Base-by-base conservation (phyloP, 2,329 filamentous ascomycete species). In the Daldinia sp. region DNA sequence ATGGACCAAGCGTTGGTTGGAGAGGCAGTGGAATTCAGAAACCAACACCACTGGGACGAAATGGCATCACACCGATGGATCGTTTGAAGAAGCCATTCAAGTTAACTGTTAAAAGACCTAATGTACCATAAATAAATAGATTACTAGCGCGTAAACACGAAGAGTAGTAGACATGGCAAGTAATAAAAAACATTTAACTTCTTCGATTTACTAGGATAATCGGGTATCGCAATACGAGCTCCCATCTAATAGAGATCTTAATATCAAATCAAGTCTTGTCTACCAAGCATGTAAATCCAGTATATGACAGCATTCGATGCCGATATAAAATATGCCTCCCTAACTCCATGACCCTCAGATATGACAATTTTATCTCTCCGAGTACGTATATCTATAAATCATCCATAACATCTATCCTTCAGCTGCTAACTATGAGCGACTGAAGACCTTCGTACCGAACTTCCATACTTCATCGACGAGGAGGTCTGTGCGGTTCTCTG, bases 381-480 rank as follows among this genome's bases (percentile, higher is more conserved):
- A n/a, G 23, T 21, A 13, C 32, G n/a, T 6, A 25, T 29, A 15
- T 48, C 17, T 35, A n/a, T 15, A 37, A 21, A 8, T 21, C 37
- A 45, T 17, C 34, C 5, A 11, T 7, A 35, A 6, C 11, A 4
- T 57, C 19, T 19, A 35, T 32, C 41, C 34, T 56, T 50, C 27
- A n/a, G 34, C 19, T 52, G 37, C 19, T 54, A 39, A 47, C 39
- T 30, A 52, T 48, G 66, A 71, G 29, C 63, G 67, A 35, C 53
- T 70, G 67, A 77, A 80, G 2, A 90, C 82, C 67, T 81, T 80
- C 32, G 77, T 77, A 4, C 91, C 90, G 79, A 92, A 92, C 77
- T 93, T 93, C 90, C 90, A 93, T 17, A 93, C 90, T 76, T 92
- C 85, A 62, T 92, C 88, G n/a, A 93, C 81, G 9, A 84, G 79